These are phyloP conservation scores for Aspergillus sp. DNA, from an alignment of 2,329 filamentous ascomycete genomes.

Conservation along the genomic window DNA sequence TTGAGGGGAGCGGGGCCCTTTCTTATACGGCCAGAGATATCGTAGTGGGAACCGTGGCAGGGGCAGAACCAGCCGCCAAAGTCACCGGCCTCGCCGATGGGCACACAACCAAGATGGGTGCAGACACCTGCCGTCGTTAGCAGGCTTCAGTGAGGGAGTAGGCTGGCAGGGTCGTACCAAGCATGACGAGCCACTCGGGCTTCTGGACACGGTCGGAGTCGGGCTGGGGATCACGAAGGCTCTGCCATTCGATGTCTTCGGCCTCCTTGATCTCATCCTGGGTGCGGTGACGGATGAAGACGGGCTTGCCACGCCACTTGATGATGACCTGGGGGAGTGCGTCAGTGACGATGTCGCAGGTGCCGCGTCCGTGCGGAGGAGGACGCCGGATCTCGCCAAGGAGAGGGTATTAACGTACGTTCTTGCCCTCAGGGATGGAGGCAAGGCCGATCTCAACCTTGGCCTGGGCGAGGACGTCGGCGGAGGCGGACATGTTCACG, in stretches of 20 bases:
- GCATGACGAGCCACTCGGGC: constrained; percentile 98
- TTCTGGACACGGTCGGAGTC: constrained; percentile 95
- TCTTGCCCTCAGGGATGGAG: constrained; percentile 97
- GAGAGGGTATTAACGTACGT: constrained; percentile 60
- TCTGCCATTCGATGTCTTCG: constrained; percentile 78
- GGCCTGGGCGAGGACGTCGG: constrained; percentile 97
- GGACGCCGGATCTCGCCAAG: neutral
- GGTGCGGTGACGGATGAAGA: constrained; percentile 99
- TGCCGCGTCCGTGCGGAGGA: neutral
- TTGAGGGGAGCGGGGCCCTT: constrained; percentile 97
- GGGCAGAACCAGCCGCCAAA: constrained; percentile 99
- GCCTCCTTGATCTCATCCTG: constrained; percentile 90
- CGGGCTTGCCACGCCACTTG: constrained; percentile 99
- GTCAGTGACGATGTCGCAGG: constrained; percentile 7
- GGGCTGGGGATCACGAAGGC: constrained; percentile 84
- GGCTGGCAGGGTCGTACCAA: constrained; percentile 61
- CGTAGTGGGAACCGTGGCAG: constrained; percentile 99
- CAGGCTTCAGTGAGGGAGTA: neutral
- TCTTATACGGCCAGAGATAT: constrained; percentile 97
- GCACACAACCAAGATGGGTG: constrained; percentile 98
- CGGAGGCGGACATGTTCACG: constrained; percentile 99
- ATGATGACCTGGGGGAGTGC: constrained; percentile 75
- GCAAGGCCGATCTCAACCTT: constrained; percentile 97
- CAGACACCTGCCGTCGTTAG: constrained; percentile 70
- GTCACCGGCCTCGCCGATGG: constrained; percentile 97